Evolutionary conservation across 768 basidiomycete genomes (phyloP).

Genomic region (Lactarius akahatsu): DNA sequence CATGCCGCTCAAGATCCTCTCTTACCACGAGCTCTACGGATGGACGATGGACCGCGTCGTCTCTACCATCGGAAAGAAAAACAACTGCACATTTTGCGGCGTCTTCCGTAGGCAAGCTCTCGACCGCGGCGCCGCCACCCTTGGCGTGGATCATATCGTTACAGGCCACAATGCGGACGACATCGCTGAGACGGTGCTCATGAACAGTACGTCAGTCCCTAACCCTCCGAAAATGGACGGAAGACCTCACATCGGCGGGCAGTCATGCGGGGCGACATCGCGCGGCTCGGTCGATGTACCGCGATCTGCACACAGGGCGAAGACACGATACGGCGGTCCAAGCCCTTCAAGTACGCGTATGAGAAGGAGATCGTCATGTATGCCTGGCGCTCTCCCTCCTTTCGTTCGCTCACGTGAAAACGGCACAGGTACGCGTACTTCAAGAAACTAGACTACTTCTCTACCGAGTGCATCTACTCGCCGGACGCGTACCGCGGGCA

Average conservation of each 20-base stretch:
- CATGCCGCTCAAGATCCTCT: conserved; percentile 93
- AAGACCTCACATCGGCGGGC: conserved; percentile 2
- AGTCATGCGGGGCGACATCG: conserved; percentile 99
- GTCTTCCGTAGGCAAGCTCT: conserved; percentile 96
- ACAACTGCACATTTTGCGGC: conserved; percentile 99
- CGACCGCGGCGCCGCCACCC: conserved; percentile 86
- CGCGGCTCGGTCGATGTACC: conserved; percentile 90
- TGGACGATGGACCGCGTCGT: conserved; percentile 99
- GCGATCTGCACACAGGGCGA: conserved; percentile 94
- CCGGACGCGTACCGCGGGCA: conserved; percentile 98
- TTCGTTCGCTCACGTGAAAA: background rate
- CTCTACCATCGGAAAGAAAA: conserved; percentile 91
- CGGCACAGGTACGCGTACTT: conserved; percentile 93
- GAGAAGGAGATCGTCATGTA: conserved; percentile 99
- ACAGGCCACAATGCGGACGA: conserved; percentile 99
- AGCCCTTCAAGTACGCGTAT: conserved; percentile 99
- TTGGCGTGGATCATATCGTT: conserved; percentile 94
- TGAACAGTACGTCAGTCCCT: conserved; percentile 77
- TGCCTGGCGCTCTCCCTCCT: conserved; percentile 29
- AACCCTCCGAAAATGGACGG: conserved; percentile 6
- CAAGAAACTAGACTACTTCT: conserved; percentile 98
- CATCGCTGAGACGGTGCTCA: conserved; percentile 96
- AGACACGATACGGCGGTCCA: conserved; percentile 93
- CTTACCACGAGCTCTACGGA: conserved; percentile 94
- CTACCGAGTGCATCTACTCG: conserved; percentile 98